A percentile compares a stretch with the other conserved stretches of the same genome.
Conservation (phyloP, 139 green algal genomes). For the Ostreobium quekettii region DNA sequence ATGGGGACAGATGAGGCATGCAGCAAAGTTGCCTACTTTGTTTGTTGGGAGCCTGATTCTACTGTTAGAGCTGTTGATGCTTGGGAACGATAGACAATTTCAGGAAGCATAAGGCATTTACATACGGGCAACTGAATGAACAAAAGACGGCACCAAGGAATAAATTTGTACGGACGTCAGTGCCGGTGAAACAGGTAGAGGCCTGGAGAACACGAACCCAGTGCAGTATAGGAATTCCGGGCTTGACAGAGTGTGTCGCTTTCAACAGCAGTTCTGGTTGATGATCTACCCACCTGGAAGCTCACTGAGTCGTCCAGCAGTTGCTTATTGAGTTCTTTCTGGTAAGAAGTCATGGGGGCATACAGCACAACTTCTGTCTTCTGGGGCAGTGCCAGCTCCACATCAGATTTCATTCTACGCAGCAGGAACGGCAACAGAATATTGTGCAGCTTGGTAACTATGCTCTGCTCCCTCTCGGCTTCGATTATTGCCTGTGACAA, state of each 20-base stretch:
- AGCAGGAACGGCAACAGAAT: constrained; percentile 90
- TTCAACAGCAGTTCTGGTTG: neutral
- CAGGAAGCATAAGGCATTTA: too few species aligned
- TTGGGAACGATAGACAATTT: too few species aligned
- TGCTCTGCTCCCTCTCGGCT: constrained; percentile 61
- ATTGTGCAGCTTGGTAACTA: constrained; percentile 77
- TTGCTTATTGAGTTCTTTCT: constrained; percentile 68
- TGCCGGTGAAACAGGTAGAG: neutral
- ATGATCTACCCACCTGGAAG: too few species aligned
- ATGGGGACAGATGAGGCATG: too few species aligned
- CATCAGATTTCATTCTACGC: constrained; percentile 81
- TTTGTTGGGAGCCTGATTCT: too few species aligned
- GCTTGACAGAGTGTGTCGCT: neutral
- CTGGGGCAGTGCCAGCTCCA: constrained; percentile 67
- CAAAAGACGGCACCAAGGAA: too few species aligned
- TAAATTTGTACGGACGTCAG: neutral
- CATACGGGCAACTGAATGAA: too few species aligned
- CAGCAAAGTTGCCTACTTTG: too few species aligned
- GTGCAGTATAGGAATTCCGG: neutral
- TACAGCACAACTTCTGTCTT: constrained; percentile 90
- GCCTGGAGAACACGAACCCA: neutral
- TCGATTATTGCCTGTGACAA: constrained; percentile 39
- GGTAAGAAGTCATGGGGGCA: constrained; percentile 61
- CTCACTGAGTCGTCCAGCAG: constrained; percentile 51
- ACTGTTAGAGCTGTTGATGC: too few species aligned